Conservation (phyloP, 768 basidiomycete genomes). For the Coprinellus micaceus region DNA sequence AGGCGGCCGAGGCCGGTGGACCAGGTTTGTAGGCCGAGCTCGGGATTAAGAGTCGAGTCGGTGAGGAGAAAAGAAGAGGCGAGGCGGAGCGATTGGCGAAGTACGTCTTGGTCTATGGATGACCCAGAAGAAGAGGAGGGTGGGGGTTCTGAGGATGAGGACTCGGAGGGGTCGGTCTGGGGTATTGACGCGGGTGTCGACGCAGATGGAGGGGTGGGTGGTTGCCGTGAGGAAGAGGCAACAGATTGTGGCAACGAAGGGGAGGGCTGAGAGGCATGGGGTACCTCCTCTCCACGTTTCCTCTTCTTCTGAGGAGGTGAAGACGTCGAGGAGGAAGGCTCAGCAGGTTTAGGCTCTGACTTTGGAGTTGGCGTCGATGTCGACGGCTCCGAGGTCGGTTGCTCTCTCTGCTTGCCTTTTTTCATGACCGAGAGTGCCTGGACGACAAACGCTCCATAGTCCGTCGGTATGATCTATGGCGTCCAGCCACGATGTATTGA, state of each 20-base stretch:
- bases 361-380: not conserved
- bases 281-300: not conserved
- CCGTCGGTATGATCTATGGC: conserved; percentile 42
- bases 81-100: conserved; percentile 64
- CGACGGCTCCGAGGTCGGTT: not conserved
- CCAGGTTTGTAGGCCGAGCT: conserved; percentile 60
- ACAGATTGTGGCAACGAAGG: too few relatives aligned
- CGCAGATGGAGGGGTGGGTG: not conserved
- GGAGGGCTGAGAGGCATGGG: not conserved
- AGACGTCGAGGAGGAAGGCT: not conserved
- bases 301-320: not conserved
- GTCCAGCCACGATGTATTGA: conserved; percentile 1
- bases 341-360: not conserved
- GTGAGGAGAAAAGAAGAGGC: conserved; percentile 78
- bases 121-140: conserved; percentile 18
- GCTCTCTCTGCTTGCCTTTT: conserved; percentile 33
- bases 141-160: conserved; percentile 1
- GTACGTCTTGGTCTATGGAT: conserved; percentile 54
- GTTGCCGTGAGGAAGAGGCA: not conserved
- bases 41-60: conserved; percentile 63
- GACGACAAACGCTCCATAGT: conserved; percentile 60
- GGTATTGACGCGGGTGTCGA: not conserved
- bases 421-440: conserved; percentile 45
- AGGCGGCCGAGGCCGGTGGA: conserved; percentile 61
- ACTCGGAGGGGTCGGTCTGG: not conserved